Percentiles rank a stretch among this genome's conserved stretches.
phyloP scores from a whole-genome alignment of 345 rosid species.

The Citrus medica region DNA sequence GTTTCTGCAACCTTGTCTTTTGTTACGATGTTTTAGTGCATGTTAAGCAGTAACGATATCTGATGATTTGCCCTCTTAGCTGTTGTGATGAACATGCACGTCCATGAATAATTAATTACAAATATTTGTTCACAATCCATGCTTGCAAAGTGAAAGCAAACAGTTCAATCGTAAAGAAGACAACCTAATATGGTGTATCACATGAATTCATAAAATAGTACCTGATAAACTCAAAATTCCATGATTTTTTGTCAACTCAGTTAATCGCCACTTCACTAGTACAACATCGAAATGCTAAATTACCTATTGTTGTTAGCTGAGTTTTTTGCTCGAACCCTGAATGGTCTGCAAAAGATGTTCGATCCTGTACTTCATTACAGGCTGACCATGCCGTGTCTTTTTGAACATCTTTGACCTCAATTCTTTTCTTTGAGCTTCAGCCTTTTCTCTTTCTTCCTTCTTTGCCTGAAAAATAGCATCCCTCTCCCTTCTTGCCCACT shows the following conservation, averaged over 20 bases:
- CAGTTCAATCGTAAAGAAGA: too few species aligned
- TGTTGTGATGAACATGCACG: too few species aligned
- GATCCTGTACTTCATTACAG: conserved; percentile 85
- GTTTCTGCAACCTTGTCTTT: too few species aligned
- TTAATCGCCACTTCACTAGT: not conserved
- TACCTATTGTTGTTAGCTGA: not conserved
- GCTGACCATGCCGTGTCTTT: conserved; percentile 78
- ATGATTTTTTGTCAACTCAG: not conserved
- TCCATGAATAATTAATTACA: too few species aligned
- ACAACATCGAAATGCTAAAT: not conserved
- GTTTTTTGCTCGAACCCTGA: conserved; percentile 39
- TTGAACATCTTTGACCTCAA: conserved; percentile 67
- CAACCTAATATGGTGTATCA: not conserved
- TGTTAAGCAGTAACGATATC: not conserved
- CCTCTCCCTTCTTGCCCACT: conserved; percentile 60
- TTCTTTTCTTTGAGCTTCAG: conserved; percentile 64
- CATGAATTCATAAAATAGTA: not conserved
- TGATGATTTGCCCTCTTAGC: too few species aligned
- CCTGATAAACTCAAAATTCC: not conserved
- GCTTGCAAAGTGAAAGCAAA: not conserved
- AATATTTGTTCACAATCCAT: not conserved
- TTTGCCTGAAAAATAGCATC: conserved; percentile 55
- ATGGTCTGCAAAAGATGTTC: conserved; percentile 76
- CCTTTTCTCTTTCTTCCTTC: conserved; percentile 65
- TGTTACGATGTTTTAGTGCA: not conserved